These are phyloP conservation scores for Musa itinerans DNA, from an alignment of 176 grass and related monocot genomes.

Conservation along the genomic window DNA sequence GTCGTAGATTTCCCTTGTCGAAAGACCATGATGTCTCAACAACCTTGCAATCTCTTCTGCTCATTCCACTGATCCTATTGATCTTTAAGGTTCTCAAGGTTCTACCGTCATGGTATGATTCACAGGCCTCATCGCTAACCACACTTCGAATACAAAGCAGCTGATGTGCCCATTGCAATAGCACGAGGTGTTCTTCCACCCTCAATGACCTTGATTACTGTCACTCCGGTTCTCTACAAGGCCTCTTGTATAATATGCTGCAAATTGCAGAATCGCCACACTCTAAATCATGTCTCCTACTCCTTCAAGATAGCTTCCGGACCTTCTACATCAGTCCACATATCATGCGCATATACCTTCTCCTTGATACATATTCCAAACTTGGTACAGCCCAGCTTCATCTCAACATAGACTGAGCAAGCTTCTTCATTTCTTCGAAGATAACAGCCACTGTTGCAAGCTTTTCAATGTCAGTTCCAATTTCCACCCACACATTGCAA, in stretches of 20 bases:
- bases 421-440: slow-evolving; percentile 26
- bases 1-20: slow-evolving; percentile 45
- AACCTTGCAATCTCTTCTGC: slow-evolving; percentile 42
- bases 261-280: background rate
- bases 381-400: slow-evolving; percentile 5
- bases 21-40: slow-evolving; percentile 25
- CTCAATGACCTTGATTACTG: slow-evolving; percentile 27
- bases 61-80: slow-evolving; percentile 44
- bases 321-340: too few relatives aligned
- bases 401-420: slow-evolving; percentile 24
- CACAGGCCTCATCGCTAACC: slow-evolving; percentile 14
- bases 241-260: slow-evolving; percentile 37
- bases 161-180: slow-evolving; percentile 40
- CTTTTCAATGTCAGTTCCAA: slow-evolving; percentile 23
- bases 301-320: too few relatives aligned
- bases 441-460: slow-evolving; percentile 24
- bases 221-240: slow-evolving; percentile 39
- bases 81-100: slow-evolving; percentile 35
- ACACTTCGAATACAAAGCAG: slow-evolving; percentile 29
- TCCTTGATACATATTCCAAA: too few relatives aligned
- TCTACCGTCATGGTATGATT: slow-evolving; percentile 13
- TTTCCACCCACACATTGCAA: slow-evolving; percentile 35
- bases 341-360: too few relatives aligned
- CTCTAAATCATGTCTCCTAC: too few relatives aligned
- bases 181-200: slow-evolving; percentile 33